These are phyloP conservation scores for Phaffomyces antillensis DNA, from an alignment of 805 yeast genomes.

Conservation along the genomic window DNA sequence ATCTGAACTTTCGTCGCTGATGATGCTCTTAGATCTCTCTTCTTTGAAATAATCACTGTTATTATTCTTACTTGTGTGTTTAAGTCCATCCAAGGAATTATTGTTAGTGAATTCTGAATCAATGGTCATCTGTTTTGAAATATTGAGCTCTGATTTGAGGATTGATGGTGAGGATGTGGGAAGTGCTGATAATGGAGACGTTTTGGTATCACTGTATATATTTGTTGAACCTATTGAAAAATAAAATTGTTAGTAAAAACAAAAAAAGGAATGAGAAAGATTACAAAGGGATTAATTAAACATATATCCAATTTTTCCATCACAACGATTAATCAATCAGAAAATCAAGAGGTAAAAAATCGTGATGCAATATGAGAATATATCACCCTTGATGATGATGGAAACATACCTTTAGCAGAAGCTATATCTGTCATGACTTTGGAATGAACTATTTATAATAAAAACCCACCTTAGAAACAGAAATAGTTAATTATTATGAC, in stretches of 20 bases:
- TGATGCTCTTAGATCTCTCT: slow-evolving; percentile 17
- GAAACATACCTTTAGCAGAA: slow-evolving; percentile 9
- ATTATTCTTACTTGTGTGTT: no score
- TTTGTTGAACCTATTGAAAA: background rate
- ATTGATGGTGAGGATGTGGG: slow-evolving; percentile 20
- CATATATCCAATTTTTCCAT: background rate
- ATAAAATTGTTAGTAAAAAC: background rate
- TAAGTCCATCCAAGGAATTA: background rate
- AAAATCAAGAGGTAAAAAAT: no score
- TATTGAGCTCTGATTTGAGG: slow-evolving; percentile 6
- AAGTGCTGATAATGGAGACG: slow-evolving; percentile 23
- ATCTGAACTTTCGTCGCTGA: slow-evolving; percentile 31
- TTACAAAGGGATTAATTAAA: no score
- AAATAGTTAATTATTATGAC: no score
- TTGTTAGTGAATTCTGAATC: slow-evolving; percentile 1
- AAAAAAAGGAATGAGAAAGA: background rate
- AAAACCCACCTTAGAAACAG: no score
- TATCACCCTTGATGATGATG: background rate
- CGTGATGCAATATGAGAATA: no score
- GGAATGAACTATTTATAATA: no score
- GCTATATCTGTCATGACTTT: slow-evolving; percentile 16
- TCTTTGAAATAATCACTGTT: background rate
- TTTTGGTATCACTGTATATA: slow-evolving; percentile 16
- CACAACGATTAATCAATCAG: background rate
- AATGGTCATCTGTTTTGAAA: slow-evolving; percentile 1